Base-by-base conservation (phyloP, 75 land plant species). In the Gnetum montanum region DNA sequence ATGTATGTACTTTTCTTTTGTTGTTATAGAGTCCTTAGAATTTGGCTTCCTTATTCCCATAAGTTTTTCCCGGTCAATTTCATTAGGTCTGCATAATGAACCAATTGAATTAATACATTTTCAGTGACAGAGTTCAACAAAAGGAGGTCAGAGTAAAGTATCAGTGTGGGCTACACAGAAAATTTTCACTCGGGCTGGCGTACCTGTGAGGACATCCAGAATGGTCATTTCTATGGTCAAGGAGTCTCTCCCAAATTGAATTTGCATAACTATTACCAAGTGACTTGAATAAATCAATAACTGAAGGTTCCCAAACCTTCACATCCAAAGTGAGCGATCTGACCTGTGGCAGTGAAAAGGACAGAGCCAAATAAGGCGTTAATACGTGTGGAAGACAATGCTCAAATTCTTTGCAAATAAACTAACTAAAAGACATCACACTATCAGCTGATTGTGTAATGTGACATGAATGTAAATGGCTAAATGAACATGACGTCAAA, bases 241-340 rank as follows among this genome's bases (percentile, higher is more conserved):
- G 72, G 27, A 60, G 48, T 57, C 74, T 87, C 68, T 94, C 98
- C 98, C 98, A 89, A 8, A 94, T 64, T 61, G 88, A 78, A 65
- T 93, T 93, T 37, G 87, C 81, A 68, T 60, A 84, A n/a, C 57
- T 34, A 62, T 93, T 93, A 5, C 98, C 98, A 26, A 93, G 45
- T 33, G 72, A 64, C 49, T 69, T 66, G 49, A 94, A 94, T 38
- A 85, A 61, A 27, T 78, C 79, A 48, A 89, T 61, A 34, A 94
- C 69, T 12, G 85, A 60, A 16, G 86, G 82, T 48, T 93, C 98
- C 98, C 98, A 93, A 18, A 93, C 90, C 63, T 74, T 84, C 40
- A 94, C 96, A 69, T 94, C 98, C 37, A 94, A 73, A 30, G 83
- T 94, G 7, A 94, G 34, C 19, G 96, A 89, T 46, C 98, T 74